Evolutionary conservation across 495 filamentous ascomycete species (phyloP).

Genomic region (Penicillium parvum): DNA sequence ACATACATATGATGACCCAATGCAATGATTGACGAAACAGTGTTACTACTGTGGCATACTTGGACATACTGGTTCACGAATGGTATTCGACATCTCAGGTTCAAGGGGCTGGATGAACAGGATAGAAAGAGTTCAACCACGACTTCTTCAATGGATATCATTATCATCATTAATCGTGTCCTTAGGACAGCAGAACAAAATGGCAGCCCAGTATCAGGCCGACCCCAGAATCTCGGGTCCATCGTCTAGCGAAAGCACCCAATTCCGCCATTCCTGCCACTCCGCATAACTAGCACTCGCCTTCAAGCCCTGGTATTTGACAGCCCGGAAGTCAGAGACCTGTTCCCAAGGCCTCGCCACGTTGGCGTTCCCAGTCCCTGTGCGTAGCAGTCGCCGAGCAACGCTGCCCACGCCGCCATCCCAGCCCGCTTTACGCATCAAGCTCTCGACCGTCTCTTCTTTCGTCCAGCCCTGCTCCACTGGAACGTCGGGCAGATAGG

Average conservation of each 20-base stretch:
- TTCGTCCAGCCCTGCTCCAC: slow-evolving; percentile 93
- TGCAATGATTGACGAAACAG: slow-evolving; percentile 9
- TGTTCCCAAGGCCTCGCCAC: slow-evolving; percentile 58
- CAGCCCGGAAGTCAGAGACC: slow-evolving; percentile 64
- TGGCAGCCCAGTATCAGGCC: slow-evolving; percentile 2
- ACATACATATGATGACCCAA: slow-evolving; percentile 6
- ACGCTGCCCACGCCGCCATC: slow-evolving; percentile 40
- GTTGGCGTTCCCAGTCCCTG: slow-evolving; percentile 14
- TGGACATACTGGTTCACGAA: too few relatives aligned
- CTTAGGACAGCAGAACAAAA: background rate
- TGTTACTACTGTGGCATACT: too few relatives aligned
- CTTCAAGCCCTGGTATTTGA: slow-evolving; percentile 77
- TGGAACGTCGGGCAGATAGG: slow-evolving; percentile 90
- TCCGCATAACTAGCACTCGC: slow-evolving; percentile 63
- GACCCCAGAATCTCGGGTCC: slow-evolving; percentile 23
- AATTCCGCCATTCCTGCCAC: slow-evolving; percentile 73
- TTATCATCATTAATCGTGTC: slow-evolving; percentile 4
- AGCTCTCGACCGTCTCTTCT: slow-evolving; percentile 80
- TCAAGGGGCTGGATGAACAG: too few relatives aligned
- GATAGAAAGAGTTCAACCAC: too few relatives aligned
- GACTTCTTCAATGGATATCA: slow-evolving; percentile 8
- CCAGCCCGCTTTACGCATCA: slow-evolving; percentile 96
- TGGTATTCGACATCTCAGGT: too few relatives aligned
- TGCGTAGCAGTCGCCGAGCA: slow-evolving; percentile 43
- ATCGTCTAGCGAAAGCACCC: slow-evolving; percentile 52